phyloP scores from a whole-genome alignment of 495 filamentous ascomycete species.

The Umbilicaria muhlenbergii region DNA sequence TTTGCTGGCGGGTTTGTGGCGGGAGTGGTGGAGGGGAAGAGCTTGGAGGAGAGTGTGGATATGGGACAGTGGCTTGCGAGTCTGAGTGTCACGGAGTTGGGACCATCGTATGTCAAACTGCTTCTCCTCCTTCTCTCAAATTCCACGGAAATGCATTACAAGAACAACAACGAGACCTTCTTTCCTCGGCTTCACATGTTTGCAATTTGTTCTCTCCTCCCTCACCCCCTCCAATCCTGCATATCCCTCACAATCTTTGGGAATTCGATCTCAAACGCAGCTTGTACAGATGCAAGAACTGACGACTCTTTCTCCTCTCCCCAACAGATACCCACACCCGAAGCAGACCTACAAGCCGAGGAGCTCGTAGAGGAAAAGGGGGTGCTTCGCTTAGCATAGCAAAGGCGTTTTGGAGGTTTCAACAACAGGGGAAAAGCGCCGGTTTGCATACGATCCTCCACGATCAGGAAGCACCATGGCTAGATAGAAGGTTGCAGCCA shows the following conservation, averaged over 20 bases:
- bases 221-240: no score
- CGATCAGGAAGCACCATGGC: no score
- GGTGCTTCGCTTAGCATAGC: slow-evolving; percentile 4
- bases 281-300: neutral
- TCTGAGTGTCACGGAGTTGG: slow-evolving; percentile 81
- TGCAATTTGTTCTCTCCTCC: no score
- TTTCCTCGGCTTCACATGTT: neutral
- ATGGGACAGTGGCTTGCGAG: slow-evolving; percentile 92
- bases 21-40: slow-evolving; percentile 70
- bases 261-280: neutral
- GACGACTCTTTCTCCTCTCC: slow-evolving; percentile 6
- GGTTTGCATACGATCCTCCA: no score
- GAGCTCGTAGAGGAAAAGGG: slow-evolving; percentile 15
- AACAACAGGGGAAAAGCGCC: slow-evolving; percentile 15
- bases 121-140: neutral
- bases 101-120: slow-evolving; percentile 68
- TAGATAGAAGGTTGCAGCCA: no score
- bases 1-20: slow-evolving; percentile 91
- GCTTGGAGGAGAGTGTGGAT: slow-evolving; percentile 59
- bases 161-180: neutral
- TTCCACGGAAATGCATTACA: neutral
- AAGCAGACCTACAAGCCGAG: slow-evolving; percentile 54
- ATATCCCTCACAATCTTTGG: no score
- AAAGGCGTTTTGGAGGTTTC: slow-evolving; percentile 12
- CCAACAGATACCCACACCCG: slow-evolving; percentile 59